Conservation (phyloP, 2,329 filamentous ascomycete genomes). For the Venturia aucupariae region DNA sequence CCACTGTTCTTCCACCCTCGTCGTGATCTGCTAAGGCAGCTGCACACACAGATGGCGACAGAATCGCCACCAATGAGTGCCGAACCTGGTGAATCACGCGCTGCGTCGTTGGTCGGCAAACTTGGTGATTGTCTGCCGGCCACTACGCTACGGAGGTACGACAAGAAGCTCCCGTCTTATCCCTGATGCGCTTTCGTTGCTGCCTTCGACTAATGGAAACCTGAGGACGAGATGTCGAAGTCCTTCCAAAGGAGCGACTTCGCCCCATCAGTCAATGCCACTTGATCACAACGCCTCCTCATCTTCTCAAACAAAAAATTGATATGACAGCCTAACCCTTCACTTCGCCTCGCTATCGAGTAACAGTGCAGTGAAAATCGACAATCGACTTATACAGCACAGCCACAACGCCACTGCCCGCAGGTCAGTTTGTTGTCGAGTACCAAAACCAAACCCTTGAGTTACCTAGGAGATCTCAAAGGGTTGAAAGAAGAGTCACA, state of each 20-base stretch:
- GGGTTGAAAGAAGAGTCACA: background rate
- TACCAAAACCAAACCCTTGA: too few relatives aligned
- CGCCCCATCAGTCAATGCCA: too few relatives aligned
- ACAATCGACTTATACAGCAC: background rate
- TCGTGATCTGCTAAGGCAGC: background rate
- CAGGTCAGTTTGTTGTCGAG: too few relatives aligned
- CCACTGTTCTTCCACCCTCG: background rate
- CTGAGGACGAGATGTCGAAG: background rate
- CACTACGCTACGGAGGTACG: background rate
- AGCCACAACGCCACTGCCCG: background rate
- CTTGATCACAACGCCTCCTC: too few relatives aligned
- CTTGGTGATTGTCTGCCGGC: background rate
- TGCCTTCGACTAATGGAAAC: background rate
- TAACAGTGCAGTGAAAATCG: background rate
- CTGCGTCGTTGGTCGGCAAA: background rate
- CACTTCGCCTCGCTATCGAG: background rate
- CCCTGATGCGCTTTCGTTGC: background rate
- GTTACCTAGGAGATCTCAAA: background rate
- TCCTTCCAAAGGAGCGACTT: background rate
- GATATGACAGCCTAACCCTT: background rate
- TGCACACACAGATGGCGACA: background rate
- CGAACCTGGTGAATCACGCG: background rate
- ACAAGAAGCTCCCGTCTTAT: background rate
- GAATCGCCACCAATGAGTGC: conserved; percentile 1
- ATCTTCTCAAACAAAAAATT: background rate